Conservation (phyloP, 208 protist species). For the Wallacemonas sp. region DNA sequence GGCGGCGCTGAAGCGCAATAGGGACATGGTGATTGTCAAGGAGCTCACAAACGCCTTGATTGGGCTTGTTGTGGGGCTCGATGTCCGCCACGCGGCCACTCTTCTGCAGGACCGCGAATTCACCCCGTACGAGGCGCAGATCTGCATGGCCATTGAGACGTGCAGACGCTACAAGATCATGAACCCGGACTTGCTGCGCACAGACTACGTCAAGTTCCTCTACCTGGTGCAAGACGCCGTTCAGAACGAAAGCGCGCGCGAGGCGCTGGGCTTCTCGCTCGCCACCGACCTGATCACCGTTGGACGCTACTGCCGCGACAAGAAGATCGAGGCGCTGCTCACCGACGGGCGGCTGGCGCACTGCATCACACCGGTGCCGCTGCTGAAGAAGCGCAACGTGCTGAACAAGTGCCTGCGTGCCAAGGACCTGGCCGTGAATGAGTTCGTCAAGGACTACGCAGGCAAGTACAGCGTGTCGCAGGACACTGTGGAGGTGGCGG, state of each 20-base stretch:
- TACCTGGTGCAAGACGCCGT: conserved; percentile 92
- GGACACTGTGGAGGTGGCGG: conserved; percentile 72
- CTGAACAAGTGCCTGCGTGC: conserved; percentile 86
- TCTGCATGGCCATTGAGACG: conserved; percentile 77
- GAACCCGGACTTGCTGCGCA: conserved; percentile 94
- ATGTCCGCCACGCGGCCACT: conserved; percentile 56
- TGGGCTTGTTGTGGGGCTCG: conserved; percentile 80
- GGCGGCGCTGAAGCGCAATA: conserved; percentile 57
- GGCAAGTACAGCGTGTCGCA: conserved; percentile 22
- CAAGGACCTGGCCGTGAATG: conserved; percentile 83
- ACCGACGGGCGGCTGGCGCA: conserved; percentile 70
- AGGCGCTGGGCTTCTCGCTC: conserved; percentile 80
- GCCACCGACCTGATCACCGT: conserved; percentile 83
- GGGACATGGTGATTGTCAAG: conserved; percentile 65
- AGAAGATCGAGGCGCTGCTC: conserved; percentile 64
- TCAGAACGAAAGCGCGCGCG: conserved; percentile 62
- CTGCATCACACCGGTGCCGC: conserved; percentile 90
- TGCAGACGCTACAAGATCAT: conserved; percentile 94
- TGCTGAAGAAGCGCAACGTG: conserved; percentile 57
- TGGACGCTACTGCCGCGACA: conserved; percentile 51
- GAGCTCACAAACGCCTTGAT: conserved; percentile 85
- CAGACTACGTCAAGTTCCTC: conserved; percentile 93
- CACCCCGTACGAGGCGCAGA: conserved; percentile 62
- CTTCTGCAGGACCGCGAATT: conserved; percentile 73
- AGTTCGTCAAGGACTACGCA: conserved; percentile 70